Percentiles rank a stretch among this genome's conserved stretches.
These are phyloP conservation scores for Delitschia confertaspora DNA, from an alignment of 495 filamentous ascomycete genomes.

Conservation along the genomic window DNA sequence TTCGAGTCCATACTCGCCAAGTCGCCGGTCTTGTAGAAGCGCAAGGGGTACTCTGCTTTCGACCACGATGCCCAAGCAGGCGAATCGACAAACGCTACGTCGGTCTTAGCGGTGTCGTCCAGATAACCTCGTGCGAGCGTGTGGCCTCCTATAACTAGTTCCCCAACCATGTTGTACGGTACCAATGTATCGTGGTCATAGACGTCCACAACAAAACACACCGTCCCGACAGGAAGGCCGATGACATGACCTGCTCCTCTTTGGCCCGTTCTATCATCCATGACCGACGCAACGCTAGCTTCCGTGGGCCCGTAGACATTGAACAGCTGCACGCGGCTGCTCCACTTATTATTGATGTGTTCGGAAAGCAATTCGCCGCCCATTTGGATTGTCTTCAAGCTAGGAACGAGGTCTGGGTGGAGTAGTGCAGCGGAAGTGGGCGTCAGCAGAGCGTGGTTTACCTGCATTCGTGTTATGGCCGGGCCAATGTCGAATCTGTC, in stretches of 20 bases:
- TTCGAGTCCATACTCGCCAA: constrained; percentile 30
- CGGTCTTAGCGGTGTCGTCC: constrained; percentile 30
- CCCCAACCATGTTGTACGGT: constrained; percentile 14
- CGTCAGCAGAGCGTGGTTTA: constrained; percentile 47
- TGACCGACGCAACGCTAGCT: constrained; percentile 13
- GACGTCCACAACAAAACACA: constrained; percentile 20
- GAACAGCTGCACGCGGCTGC: constrained; percentile 14
- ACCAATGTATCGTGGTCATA: constrained; percentile 16
- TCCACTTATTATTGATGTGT: constrained; percentile 19
- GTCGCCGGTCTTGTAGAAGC: constrained; percentile 39
- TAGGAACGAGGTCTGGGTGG: constrained; percentile 17
- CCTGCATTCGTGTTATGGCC: constrained; percentile 41
- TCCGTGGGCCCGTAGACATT: constrained; percentile 26
- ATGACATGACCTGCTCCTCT: too few species aligned
- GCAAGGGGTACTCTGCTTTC: constrained; percentile 7
- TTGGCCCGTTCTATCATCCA: too few species aligned
- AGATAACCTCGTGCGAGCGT: constrained; percentile 37
- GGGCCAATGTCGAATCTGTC: constrained; percentile 43
- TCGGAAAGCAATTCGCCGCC: constrained; percentile 22
- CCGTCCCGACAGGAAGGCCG: constrained; percentile 14
- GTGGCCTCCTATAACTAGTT: constrained; percentile 31
- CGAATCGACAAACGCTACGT: constrained; percentile 29
- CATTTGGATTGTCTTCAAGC: constrained; percentile 22
- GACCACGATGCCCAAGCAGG: constrained; percentile 7
- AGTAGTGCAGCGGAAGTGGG: constrained; percentile 39